phyloP scores from a whole-genome alignment of 441 rosid genomes.

The Jatropha podagrica region DNA sequence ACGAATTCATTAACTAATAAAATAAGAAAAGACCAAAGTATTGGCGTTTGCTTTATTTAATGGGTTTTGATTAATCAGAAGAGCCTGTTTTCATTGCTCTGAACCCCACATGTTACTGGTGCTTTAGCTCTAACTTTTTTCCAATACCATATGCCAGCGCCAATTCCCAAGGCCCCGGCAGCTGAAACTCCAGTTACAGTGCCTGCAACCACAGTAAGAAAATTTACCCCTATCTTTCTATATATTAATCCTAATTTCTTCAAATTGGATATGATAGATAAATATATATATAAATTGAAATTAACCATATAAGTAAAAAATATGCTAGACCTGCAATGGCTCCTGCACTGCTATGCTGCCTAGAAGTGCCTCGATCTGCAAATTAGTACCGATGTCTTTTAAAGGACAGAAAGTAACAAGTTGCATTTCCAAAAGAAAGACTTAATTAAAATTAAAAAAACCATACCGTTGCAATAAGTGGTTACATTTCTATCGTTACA shows the following conservation, averaged over 20 bases:
- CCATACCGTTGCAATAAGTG: slow-evolving; percentile 61
- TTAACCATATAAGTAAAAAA: background rate
- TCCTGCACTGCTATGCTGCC: slow-evolving; percentile 49
- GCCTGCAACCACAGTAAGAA: slow-evolving; percentile 36
- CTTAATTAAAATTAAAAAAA: background rate
- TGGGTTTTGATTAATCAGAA: slow-evolving; percentile 34
- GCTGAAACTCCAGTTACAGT: slow-evolving; percentile 71
- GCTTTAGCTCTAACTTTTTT: slow-evolving; percentile 80
- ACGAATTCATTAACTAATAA: background rate
- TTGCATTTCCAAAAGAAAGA: too few species aligned
- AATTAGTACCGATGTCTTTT: background rate
- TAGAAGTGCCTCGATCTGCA: slow-evolving; percentile 40
- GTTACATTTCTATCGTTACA: slow-evolving; percentile 66
- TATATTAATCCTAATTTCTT: background rate
- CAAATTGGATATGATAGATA: too few species aligned
- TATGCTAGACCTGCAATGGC: slow-evolving; percentile 49
- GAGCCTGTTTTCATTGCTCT: slow-evolving; percentile 76
- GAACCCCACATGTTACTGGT: slow-evolving; percentile 88
- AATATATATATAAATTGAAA: too few species aligned
- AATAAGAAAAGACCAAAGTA: background rate
- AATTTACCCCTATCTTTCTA: background rate
- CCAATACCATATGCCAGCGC: slow-evolving; percentile 73
- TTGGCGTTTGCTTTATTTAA: background rate
- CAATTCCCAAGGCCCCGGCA: slow-evolving; percentile 75
- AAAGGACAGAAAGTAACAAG: too few species aligned